Base-by-base conservation (phyloP, 163 green algal genomes). In the Chlorella variabilis region DNA sequence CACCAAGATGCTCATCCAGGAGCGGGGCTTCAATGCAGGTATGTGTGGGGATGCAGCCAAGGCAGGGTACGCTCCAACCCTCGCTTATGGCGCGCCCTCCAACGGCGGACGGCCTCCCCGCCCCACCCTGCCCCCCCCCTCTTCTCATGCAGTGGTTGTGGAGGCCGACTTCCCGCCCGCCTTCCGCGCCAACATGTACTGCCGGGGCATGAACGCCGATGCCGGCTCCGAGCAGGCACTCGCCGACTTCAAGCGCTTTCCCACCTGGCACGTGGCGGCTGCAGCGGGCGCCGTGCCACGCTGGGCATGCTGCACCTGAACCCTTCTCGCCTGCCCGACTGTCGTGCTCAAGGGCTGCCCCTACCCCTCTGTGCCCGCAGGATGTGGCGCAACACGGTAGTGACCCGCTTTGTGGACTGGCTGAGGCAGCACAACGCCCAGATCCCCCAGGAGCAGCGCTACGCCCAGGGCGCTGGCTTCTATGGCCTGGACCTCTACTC, bases 401-500 rank as follows among this genome's bases (percentile, higher is more conserved):
- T 91, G 63, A 34, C 61, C 9, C 23, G 36, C 2, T 90, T 92
- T 78, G 45, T 90, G 33, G 80, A 84, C 5, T 88, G 85, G 83
- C 87, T 92, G 68, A 69, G 71, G 0, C 33, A 33, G 33, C 84
- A 86, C 83, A 92, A 91, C 54, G 42, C 20, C 3, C 49, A 7
- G 0, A 58, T 84, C 23, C 70, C 78, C 1, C 11, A 33, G 1
- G 82, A 42, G 2, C 38, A 42, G 11, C 48, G 49, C 62, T 13
- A 56, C 20, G 18, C 13, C 20, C 4, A 2, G 11, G 38, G 54
- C 38, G 56, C 82, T 17, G 89, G 89, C 34, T 89, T 93, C 58
- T 91, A 93, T 34, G 90, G 90, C 63, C 83, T 94, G 77, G 89
- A 92, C 34, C 48, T 92, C 23, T 92, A 92, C 83, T 85, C 65